A percentile compares a stretch with the other conserved stretches of the same genome.
These are phyloP conservation scores for Quercus glauca DNA, from an alignment of 306 rosid genomes.

Conservation along the genomic window DNA sequence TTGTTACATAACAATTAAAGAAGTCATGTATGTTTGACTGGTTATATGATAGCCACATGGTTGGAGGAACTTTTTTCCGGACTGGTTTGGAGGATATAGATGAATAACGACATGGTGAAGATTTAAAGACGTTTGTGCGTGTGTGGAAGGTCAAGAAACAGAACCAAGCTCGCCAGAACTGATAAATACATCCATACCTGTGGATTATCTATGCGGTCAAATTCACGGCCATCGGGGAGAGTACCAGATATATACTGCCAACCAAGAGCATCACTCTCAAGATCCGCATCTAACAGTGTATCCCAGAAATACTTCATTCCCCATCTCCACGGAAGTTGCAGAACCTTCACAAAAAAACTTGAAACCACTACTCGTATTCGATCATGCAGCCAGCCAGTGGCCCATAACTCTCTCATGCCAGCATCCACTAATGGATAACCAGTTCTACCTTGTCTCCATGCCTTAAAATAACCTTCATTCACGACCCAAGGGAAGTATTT, in stretches of 20 bases:
- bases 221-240: constrained; percentile 83
- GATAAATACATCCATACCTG: constrained; percentile 53
- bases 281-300: constrained; percentile 96
- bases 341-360: constrained; percentile 91
- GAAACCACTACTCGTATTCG: constrained; percentile 92
- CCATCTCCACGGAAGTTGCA: constrained; percentile 99
- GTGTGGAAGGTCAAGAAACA: constrained; percentile 16
- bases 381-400: constrained; percentile 97
- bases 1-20: no score
- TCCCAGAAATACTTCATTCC: constrained; percentile 99
- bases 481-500: constrained; percentile 85
- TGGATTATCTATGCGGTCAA: constrained; percentile 95
- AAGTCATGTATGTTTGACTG: no score
- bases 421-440: constrained; percentile 98
- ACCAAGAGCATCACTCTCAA: constrained; percentile 94
- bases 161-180: neutral
- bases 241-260: constrained; percentile 96
- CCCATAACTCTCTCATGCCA: constrained; percentile 99
- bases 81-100: neutral
- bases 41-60: no score
- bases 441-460: constrained; percentile 98
- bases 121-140: neutral
- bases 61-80: no score
- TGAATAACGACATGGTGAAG: neutral
- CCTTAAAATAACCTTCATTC: constrained; percentile 69